Evolutionary conservation across 345 rosid species (phyloP).

Genomic region (Syzygium jambos): DNA sequence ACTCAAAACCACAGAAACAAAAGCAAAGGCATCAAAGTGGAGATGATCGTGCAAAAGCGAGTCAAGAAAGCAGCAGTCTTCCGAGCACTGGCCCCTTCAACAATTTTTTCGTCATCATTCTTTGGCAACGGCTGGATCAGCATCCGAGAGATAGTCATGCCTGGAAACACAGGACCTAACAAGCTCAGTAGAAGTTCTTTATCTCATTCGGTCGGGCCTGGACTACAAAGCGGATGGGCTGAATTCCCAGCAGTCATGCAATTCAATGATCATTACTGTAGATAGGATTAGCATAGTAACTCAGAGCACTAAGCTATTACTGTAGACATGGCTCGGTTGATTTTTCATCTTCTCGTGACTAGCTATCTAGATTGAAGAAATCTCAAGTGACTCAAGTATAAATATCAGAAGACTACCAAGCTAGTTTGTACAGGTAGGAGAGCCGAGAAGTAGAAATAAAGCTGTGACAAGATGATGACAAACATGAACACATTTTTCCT

Average conservation of each 20-base stretch:
- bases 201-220: background rate
- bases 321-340: background rate
- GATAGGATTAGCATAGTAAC: background rate
- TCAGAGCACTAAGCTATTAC: background rate
- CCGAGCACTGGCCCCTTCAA: background rate
- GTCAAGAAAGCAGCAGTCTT: background rate
- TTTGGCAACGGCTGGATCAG: constrained; percentile 30
- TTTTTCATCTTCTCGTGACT: background rate
- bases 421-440: background rate
- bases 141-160: constrained; percentile 50
- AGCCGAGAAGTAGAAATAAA: background rate
- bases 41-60: background rate
- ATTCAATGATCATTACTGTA: background rate
- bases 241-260: background rate
- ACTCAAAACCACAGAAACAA: background rate
- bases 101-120: constrained; percentile 30
- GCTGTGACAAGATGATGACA: background rate
- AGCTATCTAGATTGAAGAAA: background rate
- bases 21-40: background rate
- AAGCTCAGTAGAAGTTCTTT: background rate
- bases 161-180: constrained; percentile 21
- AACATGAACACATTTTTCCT: background rate
- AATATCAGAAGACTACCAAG: background rate
- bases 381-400: background rate
- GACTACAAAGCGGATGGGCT: background rate